Base-by-base conservation (phyloP, 331 rosid genomes). In the Pyracantha coccinea region DNA sequence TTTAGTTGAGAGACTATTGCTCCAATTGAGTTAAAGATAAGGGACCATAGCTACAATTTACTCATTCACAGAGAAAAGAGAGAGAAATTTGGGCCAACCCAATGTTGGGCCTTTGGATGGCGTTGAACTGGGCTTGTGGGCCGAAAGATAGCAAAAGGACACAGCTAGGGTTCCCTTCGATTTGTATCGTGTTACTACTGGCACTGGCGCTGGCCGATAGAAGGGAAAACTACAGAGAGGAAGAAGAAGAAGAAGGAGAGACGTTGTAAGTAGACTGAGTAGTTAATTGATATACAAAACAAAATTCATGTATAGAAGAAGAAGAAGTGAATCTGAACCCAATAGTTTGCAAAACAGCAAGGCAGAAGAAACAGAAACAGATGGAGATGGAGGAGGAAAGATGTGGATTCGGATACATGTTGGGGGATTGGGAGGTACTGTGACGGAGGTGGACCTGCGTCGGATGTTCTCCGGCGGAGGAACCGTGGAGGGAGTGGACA, bases 371-470 rank as follows among this genome's bases (percentile, higher is more conserved):
- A 72, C 29, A 66, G 73, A 67, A 41, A 20, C 35, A 10, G 71
- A 66, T 29, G 55, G 17, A 33, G 71, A 11, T 6, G 27, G n/a
- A 21, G 54, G 21, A 47, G 31, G n/a, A 62, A 59, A 13, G 52
- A 44, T 44, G 52, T 12, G 54, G 69, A 60, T 75, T 63, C 82
- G 97, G 66, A 77, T 93, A 53, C 87, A 78, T 75, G 95, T 91
- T 0, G 96, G 97, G 66, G 97, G 97, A 10, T 77, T 93, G 76
- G 93, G 93, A 5, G 93, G 80, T 59, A 62, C 71, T 3, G 89
- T 90, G 47, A 85, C 81, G 10, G 79, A 21, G 38, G 86, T 88
- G 27, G 95, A 93, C 67, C 85, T 93, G 8, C 78, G 66, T 12
- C 82, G 78, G 20, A 28, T 87, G 59, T 91, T 91, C 69, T 80